These are phyloP conservation scores for Monosporozyma solicola DNA, from an alignment of 805 yeast species.

Conservation along the genomic window DNA sequence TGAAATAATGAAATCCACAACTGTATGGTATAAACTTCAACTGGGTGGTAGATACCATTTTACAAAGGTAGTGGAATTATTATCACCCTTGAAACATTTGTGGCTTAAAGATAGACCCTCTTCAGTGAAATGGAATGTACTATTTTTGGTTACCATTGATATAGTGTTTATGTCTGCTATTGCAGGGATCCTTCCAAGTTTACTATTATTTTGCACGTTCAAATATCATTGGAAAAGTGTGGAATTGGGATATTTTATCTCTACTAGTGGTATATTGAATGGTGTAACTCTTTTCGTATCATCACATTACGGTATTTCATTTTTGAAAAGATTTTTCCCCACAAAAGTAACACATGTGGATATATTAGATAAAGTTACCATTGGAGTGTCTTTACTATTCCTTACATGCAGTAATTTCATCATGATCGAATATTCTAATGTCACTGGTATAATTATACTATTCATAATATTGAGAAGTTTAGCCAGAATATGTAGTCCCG, in stretches of 20 bases:
- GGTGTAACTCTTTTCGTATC: conserved; percentile 41
- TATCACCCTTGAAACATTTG: conserved; percentile 45
- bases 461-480: conserved; percentile 36
- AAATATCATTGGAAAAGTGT: conserved; percentile 45
- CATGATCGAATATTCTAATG: conserved; percentile 21
- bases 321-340: conserved; percentile 30
- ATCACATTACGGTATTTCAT: conserved; percentile 41
- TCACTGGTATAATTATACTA: conserved; percentile 18
- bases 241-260: conserved; percentile 47
- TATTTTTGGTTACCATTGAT: conserved; percentile 42
- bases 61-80: conserved; percentile 18
- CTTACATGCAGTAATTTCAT: conserved; percentile 34
- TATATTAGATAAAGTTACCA: conserved; percentile 37
- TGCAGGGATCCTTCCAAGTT: conserved; percentile 34
- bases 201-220: conserved; percentile 46
- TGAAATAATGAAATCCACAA: not conserved
- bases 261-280: conserved; percentile 41
- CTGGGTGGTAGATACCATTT: conserved; percentile 9
- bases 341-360: conserved; percentile 41
- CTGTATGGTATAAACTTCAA: not conserved
- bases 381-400: conserved; percentile 26
- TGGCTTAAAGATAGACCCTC: conserved; percentile 36
- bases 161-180: conserved; percentile 34
- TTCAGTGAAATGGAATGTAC: conserved; percentile 38
- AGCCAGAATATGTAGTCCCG: conserved; percentile 47